Evolutionary conservation across 1,284 basidiomycete species (phyloP), one percentile per base, ranked within the genome.

Genomic region (Apiotrichum domesticum): DNA sequence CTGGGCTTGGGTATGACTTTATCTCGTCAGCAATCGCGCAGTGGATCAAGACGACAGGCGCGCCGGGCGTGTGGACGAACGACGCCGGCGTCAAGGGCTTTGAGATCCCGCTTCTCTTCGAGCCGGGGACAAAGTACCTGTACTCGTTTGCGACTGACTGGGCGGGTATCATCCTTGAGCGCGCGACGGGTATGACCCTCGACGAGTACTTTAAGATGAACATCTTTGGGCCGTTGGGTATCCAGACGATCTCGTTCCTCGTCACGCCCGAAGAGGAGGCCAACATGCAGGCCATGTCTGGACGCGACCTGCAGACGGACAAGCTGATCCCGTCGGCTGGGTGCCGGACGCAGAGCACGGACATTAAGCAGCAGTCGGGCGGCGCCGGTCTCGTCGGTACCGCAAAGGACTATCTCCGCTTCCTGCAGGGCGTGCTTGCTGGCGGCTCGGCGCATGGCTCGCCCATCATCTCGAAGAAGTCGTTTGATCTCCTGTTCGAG

Each of bases 381-480:
- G 72, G 71, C 13, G 73, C 57, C 4, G 73, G 73, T 3, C 54
- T 75, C 29, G 70, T 63, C 51, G 71, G 71, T 5, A 72, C 66
- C 0, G 56, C 63, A 6, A 59, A 57, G 35, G 71, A 75, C 55
- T 73, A 71, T 55, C 65, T 73, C 29, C 54, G 53, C 1, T 58
- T 72, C 51, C 62, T 72, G 7, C 64, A 68, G 51, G 63, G 55
- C 10, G 43, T 75, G 37, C 58, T 66, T 9, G 50, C 50, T 4
- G 49, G 41, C 0, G 37, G 57, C 21, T 46, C 57, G 3, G 52
- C 65, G 2, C 33, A 33, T 13, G 37, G 54, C 1, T 49, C 62
- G 68, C 34, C 55, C 8, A 45, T 73, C 10, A 48, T 72, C 34
- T 51, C 55, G 6, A 58, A 63, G 2, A 53, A 61, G n/a, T 59